These are phyloP conservation scores for Vachellia collinsii DNA, from an alignment of 306 rosid species.

Conservation along the genomic window DNA sequence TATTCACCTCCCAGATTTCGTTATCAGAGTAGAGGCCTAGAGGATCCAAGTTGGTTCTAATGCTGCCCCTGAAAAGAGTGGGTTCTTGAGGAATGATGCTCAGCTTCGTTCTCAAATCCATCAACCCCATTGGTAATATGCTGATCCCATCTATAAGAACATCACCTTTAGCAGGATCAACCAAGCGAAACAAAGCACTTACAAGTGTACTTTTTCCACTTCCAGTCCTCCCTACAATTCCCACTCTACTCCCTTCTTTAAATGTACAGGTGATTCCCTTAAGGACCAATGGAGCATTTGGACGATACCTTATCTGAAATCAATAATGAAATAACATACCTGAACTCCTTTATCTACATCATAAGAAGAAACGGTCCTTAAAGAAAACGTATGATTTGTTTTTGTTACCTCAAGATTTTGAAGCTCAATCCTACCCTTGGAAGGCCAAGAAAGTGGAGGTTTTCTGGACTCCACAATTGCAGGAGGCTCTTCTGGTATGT, in stretches of 20 bases:
- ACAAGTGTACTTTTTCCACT: conserved; percentile 74
- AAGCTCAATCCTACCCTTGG: conserved; percentile 65
- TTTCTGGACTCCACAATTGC: conserved; percentile 47
- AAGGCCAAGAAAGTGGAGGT: conserved; percentile 71
- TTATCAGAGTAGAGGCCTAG: neutral
- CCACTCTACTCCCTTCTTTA: conserved; percentile 58
- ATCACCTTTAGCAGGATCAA: conserved; percentile 64
- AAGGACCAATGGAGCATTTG: conserved; percentile 63
- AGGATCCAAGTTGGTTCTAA: conserved; percentile 12
- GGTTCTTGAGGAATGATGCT: conserved; percentile 17
- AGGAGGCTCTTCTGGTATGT: conserved; percentile 66
- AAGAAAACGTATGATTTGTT: neutral
- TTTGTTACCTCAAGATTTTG: conserved; percentile 55
- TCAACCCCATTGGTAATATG: conserved; percentile 66
- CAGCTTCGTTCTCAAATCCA: conserved; percentile 40
- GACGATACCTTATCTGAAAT: conserved; percentile 61
- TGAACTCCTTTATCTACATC: neutral
- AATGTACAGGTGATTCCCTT: conserved; percentile 72
- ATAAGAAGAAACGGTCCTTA: neutral
- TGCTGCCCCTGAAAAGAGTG: neutral
- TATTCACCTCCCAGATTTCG: conserved; percentile 1
- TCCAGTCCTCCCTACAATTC: conserved; percentile 83
- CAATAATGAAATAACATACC: neutral
- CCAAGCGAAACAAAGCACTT: conserved; percentile 73
- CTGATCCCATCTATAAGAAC: conserved; percentile 61